Percentiles rank a stretch among this genome's conserved stretches.
These are phyloP conservation scores for Coemansia sp. DNA, from an alignment of 192 early-diverging fungal genomes.

Conservation along the genomic window DNA sequence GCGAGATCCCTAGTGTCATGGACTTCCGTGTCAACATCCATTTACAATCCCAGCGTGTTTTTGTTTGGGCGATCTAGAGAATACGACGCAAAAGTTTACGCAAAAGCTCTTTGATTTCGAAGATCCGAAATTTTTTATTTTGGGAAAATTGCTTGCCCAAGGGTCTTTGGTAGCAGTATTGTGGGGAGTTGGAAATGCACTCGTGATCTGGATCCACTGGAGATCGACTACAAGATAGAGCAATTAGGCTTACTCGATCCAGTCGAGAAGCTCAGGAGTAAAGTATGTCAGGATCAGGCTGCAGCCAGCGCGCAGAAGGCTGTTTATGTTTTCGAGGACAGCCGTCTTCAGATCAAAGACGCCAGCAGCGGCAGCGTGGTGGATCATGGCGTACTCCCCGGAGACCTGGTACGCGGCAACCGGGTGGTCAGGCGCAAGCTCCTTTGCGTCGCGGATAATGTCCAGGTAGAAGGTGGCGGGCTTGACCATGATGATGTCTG, in stretches of 20 bases:
- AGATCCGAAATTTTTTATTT: neutral
- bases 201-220: too few species aligned
- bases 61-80: too few species aligned
- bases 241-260: constrained; percentile 64
- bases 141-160: neutral
- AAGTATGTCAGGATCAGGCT: constrained; percentile 96
- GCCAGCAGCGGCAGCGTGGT: constrained; percentile 77
- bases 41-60: too few species aligned
- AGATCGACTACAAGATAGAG: too few species aligned
- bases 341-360: constrained; percentile 80
- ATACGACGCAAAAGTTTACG: neutral
- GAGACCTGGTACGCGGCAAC: constrained; percentile 97
- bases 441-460: constrained; percentile 83
- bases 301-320: constrained; percentile 85
- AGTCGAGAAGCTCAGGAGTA: constrained; percentile 89
- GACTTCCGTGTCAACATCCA: constrained; percentile 37
- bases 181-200: neutral
- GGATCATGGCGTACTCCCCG: constrained; percentile 82
- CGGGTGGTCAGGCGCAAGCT: constrained; percentile 78
- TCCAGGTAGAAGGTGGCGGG: constrained; percentile 95
- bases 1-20: constrained; percentile 12
- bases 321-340: constrained; percentile 85
- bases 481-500: constrained; percentile 98
- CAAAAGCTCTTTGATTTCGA: too few species aligned
- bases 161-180: neutral